phyloP scores from a whole-genome alignment of 2,329 filamentous ascomycete genomes.

The Colletotrichum cuscutae region DNA sequence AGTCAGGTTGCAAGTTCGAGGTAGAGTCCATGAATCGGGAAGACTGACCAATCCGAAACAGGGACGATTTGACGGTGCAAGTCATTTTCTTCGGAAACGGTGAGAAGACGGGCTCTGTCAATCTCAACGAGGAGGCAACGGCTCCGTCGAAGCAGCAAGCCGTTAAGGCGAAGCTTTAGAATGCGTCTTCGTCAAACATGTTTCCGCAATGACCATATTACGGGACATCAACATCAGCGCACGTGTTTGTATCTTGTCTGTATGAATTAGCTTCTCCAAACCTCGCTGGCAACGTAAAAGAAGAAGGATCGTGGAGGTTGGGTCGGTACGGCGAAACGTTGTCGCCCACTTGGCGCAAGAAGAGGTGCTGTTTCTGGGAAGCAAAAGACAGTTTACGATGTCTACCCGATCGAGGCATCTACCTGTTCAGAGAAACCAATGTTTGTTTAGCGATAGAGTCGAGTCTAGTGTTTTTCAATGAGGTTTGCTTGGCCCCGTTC shows the following conservation, averaged over 20 bases:
- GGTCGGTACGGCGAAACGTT: neutral
- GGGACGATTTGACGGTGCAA: conserved; percentile 95
- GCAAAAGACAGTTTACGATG: neutral
- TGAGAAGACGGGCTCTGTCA: conserved; percentile 79
- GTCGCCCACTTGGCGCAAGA: neutral
- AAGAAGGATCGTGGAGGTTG: neutral
- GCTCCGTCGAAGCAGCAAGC: conserved; percentile 54
- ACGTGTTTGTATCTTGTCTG: neutral
- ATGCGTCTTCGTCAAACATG: neutral
- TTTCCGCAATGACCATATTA: neutral
- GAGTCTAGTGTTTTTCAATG: neutral
- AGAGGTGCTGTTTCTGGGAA: neutral
- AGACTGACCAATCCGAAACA: conserved; percentile 46
- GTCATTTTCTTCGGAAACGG: conserved; percentile 97
- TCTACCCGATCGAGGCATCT: neutral
- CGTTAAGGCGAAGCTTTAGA: conserved; percentile 52
- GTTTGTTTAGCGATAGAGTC: conserved; percentile 1
- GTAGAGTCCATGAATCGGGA: neutral
- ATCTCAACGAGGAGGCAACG: conserved; percentile 88
- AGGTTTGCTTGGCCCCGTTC: neutral
- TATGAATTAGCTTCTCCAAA: neutral
- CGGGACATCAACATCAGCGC: neutral
- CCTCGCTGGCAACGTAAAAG: neutral
- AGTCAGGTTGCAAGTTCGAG: conserved; percentile 28
- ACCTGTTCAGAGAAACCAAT: neutral